Conservation (phyloP, 2,329 filamentous ascomycete genomes). For the Phyllosticta ampelicida region DNA sequence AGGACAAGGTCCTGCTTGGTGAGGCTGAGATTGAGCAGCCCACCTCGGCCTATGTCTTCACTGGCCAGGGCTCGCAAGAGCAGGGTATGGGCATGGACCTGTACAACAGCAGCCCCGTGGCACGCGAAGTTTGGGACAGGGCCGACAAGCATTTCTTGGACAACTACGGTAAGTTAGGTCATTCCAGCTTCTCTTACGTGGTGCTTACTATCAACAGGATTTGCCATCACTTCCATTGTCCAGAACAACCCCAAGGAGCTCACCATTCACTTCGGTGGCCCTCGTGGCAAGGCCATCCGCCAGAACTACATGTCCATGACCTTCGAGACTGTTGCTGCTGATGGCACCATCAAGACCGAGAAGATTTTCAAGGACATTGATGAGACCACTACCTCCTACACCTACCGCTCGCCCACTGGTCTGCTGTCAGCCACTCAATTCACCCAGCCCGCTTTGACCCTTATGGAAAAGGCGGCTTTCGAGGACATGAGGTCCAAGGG, state of each 20-base stretch:
- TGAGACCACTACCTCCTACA: constrained; percentile 89
- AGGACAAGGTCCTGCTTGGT: constrained; percentile 89
- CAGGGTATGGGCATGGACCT: constrained; percentile 99
- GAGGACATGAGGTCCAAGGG: constrained; percentile 98
- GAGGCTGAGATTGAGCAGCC: constrained; percentile 98
- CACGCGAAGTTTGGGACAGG: constrained; percentile 83
- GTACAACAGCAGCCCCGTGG: constrained; percentile 85
- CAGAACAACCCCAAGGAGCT: constrained; percentile 99
- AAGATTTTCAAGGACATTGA: constrained; percentile 98
- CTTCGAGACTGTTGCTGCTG: constrained; percentile 90
- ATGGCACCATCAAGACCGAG: constrained; percentile 92
- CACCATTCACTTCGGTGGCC: constrained; percentile 95
- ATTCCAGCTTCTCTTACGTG: not conserved
- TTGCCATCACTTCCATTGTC: constrained; percentile 97
- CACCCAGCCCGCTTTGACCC: constrained; percentile 89
- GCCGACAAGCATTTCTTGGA: constrained; percentile 97
- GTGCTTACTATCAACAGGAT: constrained; percentile 29
- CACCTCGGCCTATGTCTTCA: constrained; percentile 94
- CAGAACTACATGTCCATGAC: constrained; percentile 99
- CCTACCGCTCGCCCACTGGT: constrained; percentile 88
- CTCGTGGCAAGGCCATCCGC: constrained; percentile 91
- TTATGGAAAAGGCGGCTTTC: constrained; percentile 99
- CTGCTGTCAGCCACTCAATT: constrained; percentile 96
- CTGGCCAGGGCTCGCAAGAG: constrained; percentile 95
- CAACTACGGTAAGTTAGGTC: constrained; percentile 68